These are phyloP conservation scores for Phytopythium kandeliae DNA, from an alignment of 352 stramenopile genomes.

Conservation along the genomic window DNA sequence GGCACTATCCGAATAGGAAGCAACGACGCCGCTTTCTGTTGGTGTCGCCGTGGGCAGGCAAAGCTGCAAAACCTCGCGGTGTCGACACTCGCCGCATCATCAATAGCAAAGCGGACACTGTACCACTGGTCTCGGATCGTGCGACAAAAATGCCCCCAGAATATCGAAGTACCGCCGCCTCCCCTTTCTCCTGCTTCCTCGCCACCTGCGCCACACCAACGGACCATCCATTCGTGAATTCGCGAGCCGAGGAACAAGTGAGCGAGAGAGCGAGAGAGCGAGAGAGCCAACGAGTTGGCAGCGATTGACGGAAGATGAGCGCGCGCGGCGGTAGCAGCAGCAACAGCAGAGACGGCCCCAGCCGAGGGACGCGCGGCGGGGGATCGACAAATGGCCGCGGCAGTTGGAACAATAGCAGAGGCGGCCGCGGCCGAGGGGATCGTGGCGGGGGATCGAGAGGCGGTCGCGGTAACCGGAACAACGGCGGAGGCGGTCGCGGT, in stretches of 20 bases:
- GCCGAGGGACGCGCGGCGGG: slow-evolving; percentile 7
- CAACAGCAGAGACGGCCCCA: not conserved
- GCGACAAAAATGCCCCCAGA: too few species aligned
- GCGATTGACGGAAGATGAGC: not conserved
- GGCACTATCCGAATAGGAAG: too few species aligned
- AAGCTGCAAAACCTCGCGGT: too few species aligned
- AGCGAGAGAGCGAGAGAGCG: not conserved
- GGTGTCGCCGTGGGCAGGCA: too few species aligned
- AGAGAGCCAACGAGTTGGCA: too few species aligned
- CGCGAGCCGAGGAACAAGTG: not conserved
- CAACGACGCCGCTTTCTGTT: too few species aligned
- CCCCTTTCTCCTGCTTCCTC: not conserved
- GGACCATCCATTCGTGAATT: not conserved
- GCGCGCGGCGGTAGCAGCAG: not conserved
- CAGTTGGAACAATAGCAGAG: slow-evolving; percentile 1
- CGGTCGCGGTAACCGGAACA: not conserved
- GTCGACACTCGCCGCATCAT: too few species aligned
- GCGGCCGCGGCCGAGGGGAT: slow-evolving; percentile 3
- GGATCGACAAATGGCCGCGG: not conserved
- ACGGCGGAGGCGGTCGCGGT: not conserved
- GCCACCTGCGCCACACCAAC: not conserved
- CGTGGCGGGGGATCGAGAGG: not conserved
- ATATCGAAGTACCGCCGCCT: too few species aligned
- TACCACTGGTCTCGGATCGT: too few species aligned
- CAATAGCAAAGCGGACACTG: too few species aligned